phyloP scores from a whole-genome alignment of 768 basidiomycete genomes.

The Boletellus emodensis region DNA sequence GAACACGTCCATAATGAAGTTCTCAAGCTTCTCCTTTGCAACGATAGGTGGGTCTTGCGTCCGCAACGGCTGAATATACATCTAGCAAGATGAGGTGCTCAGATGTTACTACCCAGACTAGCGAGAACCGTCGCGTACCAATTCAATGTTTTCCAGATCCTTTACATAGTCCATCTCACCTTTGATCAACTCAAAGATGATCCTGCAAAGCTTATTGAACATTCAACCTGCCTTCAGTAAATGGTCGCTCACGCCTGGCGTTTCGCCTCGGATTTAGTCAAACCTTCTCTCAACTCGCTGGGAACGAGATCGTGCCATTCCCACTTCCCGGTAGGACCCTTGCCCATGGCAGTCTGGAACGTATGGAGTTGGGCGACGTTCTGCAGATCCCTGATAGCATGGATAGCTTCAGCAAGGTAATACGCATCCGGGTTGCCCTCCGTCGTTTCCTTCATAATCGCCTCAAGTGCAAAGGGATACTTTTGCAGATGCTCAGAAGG shows the following conservation, averaged over 20 bases:
- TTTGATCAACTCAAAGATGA: slow-evolving; percentile 93
- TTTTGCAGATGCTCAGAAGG: slow-evolving; percentile 63
- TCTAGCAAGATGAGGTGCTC: slow-evolving; percentile 39
- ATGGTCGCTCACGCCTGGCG: slow-evolving; percentile 68
- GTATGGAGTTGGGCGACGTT: slow-evolving; percentile 78
- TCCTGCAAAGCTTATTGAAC: slow-evolving; percentile 39
- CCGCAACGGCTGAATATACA: slow-evolving; percentile 77
- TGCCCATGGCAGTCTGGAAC: slow-evolving; percentile 88
- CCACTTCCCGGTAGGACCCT: slow-evolving; percentile 73
- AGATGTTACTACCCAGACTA: neutral
- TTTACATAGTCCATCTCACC: slow-evolving; percentile 94
- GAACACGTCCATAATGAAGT: slow-evolving; percentile 84
- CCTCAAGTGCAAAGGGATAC: slow-evolving; percentile 79
- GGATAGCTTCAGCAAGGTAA: slow-evolving; percentile 78
- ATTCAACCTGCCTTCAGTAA: neutral
- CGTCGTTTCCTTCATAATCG: slow-evolving; percentile 79
- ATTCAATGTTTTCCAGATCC: slow-evolving; percentile 82
- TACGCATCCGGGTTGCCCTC: slow-evolving; percentile 79
- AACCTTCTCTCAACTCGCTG: slow-evolving; percentile 52
- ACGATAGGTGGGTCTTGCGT: slow-evolving; percentile 75
- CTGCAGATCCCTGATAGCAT: slow-evolving; percentile 79
- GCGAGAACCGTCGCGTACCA: slow-evolving; percentile 40
- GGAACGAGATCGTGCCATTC: slow-evolving; percentile 90
- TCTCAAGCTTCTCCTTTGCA: slow-evolving; percentile 59
- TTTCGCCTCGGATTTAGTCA: slow-evolving; percentile 74